Conservation (phyloP, 2,329 filamentous ascomycete genomes). For the Amesomyces nigricolor region DNA sequence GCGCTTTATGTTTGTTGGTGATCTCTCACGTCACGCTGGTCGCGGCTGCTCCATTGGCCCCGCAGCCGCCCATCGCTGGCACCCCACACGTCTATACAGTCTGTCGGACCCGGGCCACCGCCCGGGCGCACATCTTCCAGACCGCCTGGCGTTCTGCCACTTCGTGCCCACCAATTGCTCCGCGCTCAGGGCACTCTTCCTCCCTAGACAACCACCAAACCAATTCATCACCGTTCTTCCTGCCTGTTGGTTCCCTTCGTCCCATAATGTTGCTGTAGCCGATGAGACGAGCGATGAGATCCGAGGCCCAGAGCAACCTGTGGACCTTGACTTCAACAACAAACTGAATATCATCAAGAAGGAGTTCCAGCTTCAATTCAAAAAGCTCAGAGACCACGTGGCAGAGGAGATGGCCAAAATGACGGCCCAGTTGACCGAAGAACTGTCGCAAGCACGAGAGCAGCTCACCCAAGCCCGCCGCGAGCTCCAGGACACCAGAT, state of each 20-base stretch:
- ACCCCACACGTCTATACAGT: background rate
- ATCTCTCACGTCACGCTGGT: background rate
- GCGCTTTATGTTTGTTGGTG: too few species aligned
- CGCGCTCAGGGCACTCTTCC: too few species aligned
- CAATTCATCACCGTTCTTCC: too few species aligned
- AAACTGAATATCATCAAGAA: too few species aligned
- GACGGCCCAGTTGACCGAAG: too few species aligned
- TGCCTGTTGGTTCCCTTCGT: too few species aligned
- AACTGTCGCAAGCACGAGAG: conserved; percentile 5
- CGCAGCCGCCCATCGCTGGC: background rate
- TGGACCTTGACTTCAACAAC: conserved; percentile 6
- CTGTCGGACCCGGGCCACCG: too few species aligned
- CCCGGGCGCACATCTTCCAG: too few species aligned
- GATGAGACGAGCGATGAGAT: background rate
- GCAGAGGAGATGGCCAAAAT: conserved; percentile 2
- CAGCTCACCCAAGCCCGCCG: conserved; percentile 1
- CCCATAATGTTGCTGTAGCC: too few species aligned
- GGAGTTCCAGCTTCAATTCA: conserved; percentile 6
- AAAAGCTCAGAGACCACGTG: conserved; percentile 1
- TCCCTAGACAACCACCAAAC: too few species aligned
- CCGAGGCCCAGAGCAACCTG: background rate
- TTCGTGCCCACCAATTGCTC: too few species aligned
- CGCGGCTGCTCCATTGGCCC: background rate
- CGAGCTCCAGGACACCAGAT: conserved; percentile 4
- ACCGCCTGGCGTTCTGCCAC: too few species aligned